Evolutionary conservation across 352 stramenopile species (phyloP).

Genomic region (Phytophthora cactorum): DNA sequence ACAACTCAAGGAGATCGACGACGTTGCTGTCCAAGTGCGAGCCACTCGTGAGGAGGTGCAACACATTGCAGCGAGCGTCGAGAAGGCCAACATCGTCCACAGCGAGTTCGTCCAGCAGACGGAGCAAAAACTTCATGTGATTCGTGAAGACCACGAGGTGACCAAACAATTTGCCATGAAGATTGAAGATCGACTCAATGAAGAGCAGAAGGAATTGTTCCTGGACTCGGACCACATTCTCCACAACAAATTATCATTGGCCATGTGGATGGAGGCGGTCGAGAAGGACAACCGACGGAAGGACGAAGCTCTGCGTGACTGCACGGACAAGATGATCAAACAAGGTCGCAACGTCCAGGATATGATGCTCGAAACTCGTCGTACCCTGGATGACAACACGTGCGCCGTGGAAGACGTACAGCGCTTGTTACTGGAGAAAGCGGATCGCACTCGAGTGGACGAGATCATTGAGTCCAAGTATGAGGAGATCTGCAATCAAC

Average conservation of each 20-base stretch:
- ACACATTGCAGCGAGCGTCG: constrained; percentile 53
- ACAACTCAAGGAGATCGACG: constrained; percentile 79
- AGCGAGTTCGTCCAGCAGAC: constrained; percentile 61
- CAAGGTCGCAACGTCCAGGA: constrained; percentile 84
- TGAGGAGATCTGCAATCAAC: constrained; percentile 92
- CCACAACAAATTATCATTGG: constrained; percentile 76
- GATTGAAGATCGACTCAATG: constrained; percentile 85
- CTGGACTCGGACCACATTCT: constrained; percentile 83
- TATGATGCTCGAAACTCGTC: constrained; percentile 86
- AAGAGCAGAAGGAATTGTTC: constrained; percentile 84
- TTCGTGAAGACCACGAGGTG: constrained; percentile 73
- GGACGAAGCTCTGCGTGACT: constrained; percentile 81
- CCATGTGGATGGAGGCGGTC: constrained; percentile 80
- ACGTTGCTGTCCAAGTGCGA: constrained; percentile 55
- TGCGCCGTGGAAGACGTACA: constrained; percentile 87
- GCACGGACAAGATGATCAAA: constrained; percentile 82
- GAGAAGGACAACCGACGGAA: constrained; percentile 76
- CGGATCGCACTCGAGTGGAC: constrained; percentile 83
- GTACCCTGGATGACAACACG: constrained; percentile 85
- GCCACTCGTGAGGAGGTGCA: constrained; percentile 61
- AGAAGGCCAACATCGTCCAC: constrained; percentile 47
- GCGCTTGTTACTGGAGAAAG: constrained; percentile 77
- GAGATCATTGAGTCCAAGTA: constrained; percentile 92
- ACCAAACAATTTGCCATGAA: constrained; percentile 86
- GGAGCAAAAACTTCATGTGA: constrained; percentile 49